A percentile compares a stretch with the other conserved stretches of the same genome.
Conservation (phyloP, 2,329 filamentous ascomycete genomes). For the Aschersonia sp. region DNA sequence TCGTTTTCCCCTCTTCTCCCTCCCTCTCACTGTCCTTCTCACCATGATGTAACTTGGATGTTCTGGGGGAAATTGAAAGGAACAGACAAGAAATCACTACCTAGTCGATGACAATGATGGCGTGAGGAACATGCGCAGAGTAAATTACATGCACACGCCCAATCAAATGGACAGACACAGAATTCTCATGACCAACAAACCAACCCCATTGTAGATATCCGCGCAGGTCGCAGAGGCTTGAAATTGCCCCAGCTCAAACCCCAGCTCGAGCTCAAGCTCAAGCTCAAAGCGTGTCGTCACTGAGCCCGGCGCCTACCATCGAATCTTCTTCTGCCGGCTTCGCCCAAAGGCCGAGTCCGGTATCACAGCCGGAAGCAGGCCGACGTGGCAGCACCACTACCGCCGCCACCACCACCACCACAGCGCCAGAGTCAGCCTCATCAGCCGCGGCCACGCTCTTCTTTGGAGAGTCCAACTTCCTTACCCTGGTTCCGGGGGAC, state of each 20-base stretch:
- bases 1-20: background rate
- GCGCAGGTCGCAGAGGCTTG: slow-evolving; percentile 8
- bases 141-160: no score
- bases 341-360: background rate
- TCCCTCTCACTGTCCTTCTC: background rate
- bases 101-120: no score
- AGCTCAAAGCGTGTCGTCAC: background rate
- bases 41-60: no score
- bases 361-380: background rate
- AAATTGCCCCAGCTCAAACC: slow-evolving; percentile 3
- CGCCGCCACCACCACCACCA: background rate
- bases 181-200: background rate
- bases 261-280: no score
- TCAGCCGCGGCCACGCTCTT: slow-evolving; percentile 15
- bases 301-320: slow-evolving; percentile 1
- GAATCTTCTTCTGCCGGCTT: background rate
- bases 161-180: no score
- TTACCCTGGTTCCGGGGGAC: slow-evolving; percentile 15
- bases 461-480: slow-evolving; percentile 24
- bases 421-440: slow-evolving; percentile 4
- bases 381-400: slow-evolving; percentile 1
- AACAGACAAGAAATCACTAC: no score
- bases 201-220: slow-evolving; percentile 8
- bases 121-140: no score
- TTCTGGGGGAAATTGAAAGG: no score